Evolutionary conservation across 208 protist species (phyloP), one percentile per base, ranked within the genome.

Genomic region (Acanthamoeba rhysodes): DNA sequence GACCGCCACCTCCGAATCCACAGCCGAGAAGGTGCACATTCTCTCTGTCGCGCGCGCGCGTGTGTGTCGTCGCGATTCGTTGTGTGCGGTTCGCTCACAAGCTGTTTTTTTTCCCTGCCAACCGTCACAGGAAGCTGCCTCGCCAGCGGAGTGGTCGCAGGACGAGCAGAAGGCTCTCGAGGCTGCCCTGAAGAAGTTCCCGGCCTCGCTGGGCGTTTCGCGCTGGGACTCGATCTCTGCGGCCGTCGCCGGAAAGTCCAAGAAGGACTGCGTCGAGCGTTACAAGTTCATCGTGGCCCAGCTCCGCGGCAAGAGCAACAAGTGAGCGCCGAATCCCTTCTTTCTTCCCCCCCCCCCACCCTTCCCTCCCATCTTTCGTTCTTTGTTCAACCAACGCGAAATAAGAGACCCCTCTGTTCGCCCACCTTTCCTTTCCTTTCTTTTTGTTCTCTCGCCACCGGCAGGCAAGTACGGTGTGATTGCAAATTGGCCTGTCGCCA

Each of bases 151-250:
- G 45, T 99, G 99, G 99, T 98, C 98, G 32, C 87, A 97, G 53
- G 98, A 98, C 93, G 98, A 99, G 96, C 99, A 99, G 95, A 99
- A 99, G 96, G 97, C 98, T 88, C 97, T 99, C 12, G 99, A 99
- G 96, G 95, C 97, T 59, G 99, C 97, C 8, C 97, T 99, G 59
- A 97, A 98, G 87, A 97, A 98, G 45, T 95, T 99, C 45, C 99
- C 98, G 93, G 98, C 98, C 82, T 99, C 98, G 94, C 99, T 98
- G 90, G 98, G 98, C 32, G 98, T 98, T 94, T 98, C 99, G 95
- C 99, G 99, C 93, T 99, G 99, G 97, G 98, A 99, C 95, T 98
- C 99, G 95, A 99, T 99, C 85, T 97, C 98, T 18, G 97, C 97
- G 62, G 96, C 96, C 80, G 98, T 99, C 70, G 97, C 98, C 2